A percentile compares a stretch with the other conserved stretches of the same genome.
Conservation (phyloP, 306 rosid genomes). For the Castanospermum australe region DNA sequence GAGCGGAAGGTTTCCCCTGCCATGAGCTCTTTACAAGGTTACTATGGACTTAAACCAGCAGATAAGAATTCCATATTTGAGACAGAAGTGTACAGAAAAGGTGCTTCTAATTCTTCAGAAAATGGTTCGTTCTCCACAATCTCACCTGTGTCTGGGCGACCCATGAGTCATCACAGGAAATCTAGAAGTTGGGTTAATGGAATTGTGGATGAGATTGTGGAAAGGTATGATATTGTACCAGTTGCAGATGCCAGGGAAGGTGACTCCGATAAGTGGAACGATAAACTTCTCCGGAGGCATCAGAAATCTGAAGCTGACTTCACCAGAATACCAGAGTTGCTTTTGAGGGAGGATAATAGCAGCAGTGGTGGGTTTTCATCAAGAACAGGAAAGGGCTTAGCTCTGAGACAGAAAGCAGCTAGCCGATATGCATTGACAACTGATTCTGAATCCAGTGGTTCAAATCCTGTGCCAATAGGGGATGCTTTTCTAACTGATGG, state of each 20-base stretch:
- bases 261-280: conserved; percentile 45
- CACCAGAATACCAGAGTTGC: conserved; percentile 52
- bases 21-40: conserved; percentile 81
- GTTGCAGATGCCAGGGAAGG: conserved; percentile 35
- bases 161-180: conserved; percentile 47
- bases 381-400: conserved; percentile 64
- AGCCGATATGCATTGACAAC: conserved; percentile 37
- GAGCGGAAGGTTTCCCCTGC: conserved; percentile 56
- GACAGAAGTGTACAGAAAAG: conserved; percentile 40
- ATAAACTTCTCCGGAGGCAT: conserved; percentile 54
- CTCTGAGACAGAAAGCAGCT: conserved; percentile 62
- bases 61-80: conserved; percentile 30
- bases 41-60: conserved; percentile 60
- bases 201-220: conserved; percentile 57
- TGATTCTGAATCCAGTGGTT: conserved; percentile 51
- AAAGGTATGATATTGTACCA: conserved; percentile 16
- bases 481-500: conserved; percentile 47
- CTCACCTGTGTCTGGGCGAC: conserved; percentile 16
- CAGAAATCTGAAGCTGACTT: conserved; percentile 76
- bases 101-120: conserved; percentile 40
- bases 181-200: conserved; percentile 63
- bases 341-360: conserved; percentile 60
- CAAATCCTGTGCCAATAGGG: conserved; percentile 39
- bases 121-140: conserved; percentile 26
- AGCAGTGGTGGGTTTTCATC: conserved; percentile 53